Conservation (phyloP, 495 filamentous ascomycete genomes). For the Peziza echinospora region DNA sequence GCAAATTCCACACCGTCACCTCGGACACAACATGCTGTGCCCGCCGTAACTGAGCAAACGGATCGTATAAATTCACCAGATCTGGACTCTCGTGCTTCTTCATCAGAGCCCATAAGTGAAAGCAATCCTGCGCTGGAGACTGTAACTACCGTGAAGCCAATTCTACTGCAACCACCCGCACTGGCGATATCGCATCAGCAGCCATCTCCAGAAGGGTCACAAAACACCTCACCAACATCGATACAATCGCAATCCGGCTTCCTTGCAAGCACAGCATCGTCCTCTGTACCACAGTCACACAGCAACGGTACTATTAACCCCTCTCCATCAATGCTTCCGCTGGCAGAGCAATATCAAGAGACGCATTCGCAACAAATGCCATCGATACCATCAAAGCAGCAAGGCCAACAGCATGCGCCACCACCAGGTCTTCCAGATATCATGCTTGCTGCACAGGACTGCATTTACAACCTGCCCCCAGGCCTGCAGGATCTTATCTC, state of each 20-base stretch:
- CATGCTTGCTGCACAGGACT: neutral
- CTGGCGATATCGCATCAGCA: neutral
- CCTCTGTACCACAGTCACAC: neutral
- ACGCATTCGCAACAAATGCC: too few relatives aligned
- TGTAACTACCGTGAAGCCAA: slow-evolving; percentile 3
- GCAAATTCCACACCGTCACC: neutral
- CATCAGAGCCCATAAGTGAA: slow-evolving; percentile 9
- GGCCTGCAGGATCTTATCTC: slow-evolving; percentile 75
- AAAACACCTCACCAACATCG: slow-evolving; percentile 5
- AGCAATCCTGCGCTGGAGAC: slow-evolving; percentile 5
- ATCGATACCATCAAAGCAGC: too few relatives aligned
- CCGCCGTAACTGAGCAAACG: neutral
- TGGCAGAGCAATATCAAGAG: neutral
- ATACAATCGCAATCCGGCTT: neutral
- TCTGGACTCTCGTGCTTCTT: slow-evolving; percentile 3
- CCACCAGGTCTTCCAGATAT: neutral
- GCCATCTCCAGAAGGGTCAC: slow-evolving; percentile 2
- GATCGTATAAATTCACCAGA: neutral
- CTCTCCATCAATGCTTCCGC: neutral
- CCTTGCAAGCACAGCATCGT: neutral
- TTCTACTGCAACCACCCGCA: slow-evolving; percentile 5
- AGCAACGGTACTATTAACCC: neutral
- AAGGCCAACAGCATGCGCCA: neutral
- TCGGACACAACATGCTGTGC: neutral
- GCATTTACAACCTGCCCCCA: slow-evolving; percentile 77